Conservation (phyloP, 805 yeast species). For the Starmerella stigmatis region DNA sequence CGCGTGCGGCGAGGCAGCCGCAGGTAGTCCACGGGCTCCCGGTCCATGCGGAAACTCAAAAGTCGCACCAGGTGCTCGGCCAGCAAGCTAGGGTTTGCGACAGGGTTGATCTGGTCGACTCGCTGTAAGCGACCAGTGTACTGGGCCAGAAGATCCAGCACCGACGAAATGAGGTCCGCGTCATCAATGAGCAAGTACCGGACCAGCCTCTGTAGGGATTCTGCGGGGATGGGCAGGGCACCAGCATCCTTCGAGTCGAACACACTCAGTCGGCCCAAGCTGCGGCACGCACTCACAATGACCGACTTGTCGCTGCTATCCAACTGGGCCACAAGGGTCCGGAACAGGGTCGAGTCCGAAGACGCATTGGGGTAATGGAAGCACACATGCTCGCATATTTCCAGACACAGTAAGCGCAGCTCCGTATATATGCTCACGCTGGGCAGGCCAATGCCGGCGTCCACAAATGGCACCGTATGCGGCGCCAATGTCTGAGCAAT, state of each 20-base stretch:
- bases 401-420: slow-evolving; percentile 43
- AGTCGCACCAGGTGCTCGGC: slow-evolving; percentile 54
- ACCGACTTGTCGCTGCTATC: slow-evolving; percentile 53
- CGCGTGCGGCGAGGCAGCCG: slow-evolving; percentile 36
- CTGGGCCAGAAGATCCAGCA: slow-evolving; percentile 74
- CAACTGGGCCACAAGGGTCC: slow-evolving; percentile 42
- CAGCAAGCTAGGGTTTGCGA: slow-evolving; percentile 38
- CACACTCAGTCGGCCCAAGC: slow-evolving; percentile 69
- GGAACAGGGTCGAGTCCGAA: slow-evolving; percentile 57
- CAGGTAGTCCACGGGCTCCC: slow-evolving; percentile 31
- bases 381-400: slow-evolving; percentile 72
- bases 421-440: slow-evolving; percentile 26
- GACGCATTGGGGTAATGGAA: slow-evolving; percentile 71
- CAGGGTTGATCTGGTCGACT: slow-evolving; percentile 42
- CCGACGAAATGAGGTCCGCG: slow-evolving; percentile 57
- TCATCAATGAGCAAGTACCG: slow-evolving; percentile 47
- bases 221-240: slow-evolving; percentile 4
- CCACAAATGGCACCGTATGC: slow-evolving; percentile 33
- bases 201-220: slow-evolving; percentile 2
- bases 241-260: slow-evolving; percentile 32
- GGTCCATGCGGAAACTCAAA: slow-evolving; percentile 39
- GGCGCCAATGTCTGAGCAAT: slow-evolving; percentile 58
- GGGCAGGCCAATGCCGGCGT: slow-evolving; percentile 28
- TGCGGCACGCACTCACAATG: slow-evolving; percentile 58
- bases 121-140: slow-evolving; percentile 55